Evolutionary conservation across 495 filamentous ascomycete genomes (phyloP), one percentile per base, ranked within the genome.

Genomic region (Aspergillus taichungensis): DNA sequence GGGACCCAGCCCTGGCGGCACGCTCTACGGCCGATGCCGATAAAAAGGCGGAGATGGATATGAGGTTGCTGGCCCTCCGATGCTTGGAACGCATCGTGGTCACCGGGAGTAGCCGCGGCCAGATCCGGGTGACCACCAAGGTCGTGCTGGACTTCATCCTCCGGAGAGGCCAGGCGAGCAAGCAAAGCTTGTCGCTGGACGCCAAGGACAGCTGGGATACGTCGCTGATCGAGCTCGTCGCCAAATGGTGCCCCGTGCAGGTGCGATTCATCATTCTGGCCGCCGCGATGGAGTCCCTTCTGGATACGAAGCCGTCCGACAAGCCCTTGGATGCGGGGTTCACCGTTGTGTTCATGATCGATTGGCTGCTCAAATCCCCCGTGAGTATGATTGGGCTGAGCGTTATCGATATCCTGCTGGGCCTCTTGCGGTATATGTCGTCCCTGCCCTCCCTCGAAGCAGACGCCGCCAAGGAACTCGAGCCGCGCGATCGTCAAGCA

Each of bases 321-420:
- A 74, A 82, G 8, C 76, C 79, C 13, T 49, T 94, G 40, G 72
- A 75, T 12, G 78, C 82, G 33, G 80, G 91, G 58, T 73, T 84
- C 27, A 78, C 87, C 11, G 64, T 94, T 35, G 75, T 82, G 1
- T 82, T 78, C 39, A 77, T 94, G 53, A 75, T 94, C 35, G 80
- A 81, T 45, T 86, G 83, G 44, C 70, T 95, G n/a, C 66, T 96
- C 34, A 80, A 82, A 45, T 95, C 89, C 0, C 78, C 87, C 28
- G 81, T 94, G 53, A 96, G 94, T 60, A 77, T 96, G 62, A 94
- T 96, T 46, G 90, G 90, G 1, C 71, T 96, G 34, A 94, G 88
- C 54, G 84, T 95, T 14, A 96, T 95, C 76, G 90, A 96, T 59
- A 79, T 95, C 6, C 68, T 95, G 13, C 68, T 91, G 13, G 85